Base-by-base conservation (phyloP, 305 asterid species). In the Nicotiana rustica region DNA sequence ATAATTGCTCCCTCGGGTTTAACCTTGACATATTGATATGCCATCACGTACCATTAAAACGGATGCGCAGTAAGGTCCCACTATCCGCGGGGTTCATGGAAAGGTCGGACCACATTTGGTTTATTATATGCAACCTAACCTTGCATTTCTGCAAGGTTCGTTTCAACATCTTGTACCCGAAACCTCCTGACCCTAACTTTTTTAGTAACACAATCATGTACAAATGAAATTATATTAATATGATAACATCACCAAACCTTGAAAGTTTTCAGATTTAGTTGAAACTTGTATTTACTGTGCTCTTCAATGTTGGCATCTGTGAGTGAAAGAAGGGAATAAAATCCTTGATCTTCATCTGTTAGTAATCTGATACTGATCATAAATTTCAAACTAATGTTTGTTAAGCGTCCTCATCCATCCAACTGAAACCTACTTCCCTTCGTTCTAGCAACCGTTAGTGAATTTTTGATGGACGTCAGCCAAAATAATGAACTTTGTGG, bases 311-410 rank as follows among this genome's bases (percentile, higher is more conserved):
- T 70, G 36, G 78, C 36, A 44, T 18, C 60, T 70, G 60, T 44
- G 78, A 44, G 19, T 70, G 57, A 69, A 38, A 38, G 5, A 0
- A n/a, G 77, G 18, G 60, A 70, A 70, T 31, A 69, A 44, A 70
- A 70, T 70, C 60, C 78, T 70, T 70, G 78, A 44, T 44, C 78
- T 70, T 44, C 60, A 44, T 19, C 35, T 70, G 36, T 49, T 57
- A 47, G 79, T 19, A 73, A 49, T 73, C 36, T 73, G 79, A 73
- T 21, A 49, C 38, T 1, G 41, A 49, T 73, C 19, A 0, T 13
- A 70, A 47, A 47, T 73, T 49, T 44, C 36, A 0, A 73, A 49
- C 62, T 21, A 47, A 21, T 47, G 21, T 47, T 44, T 19, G 38
- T 21, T 21, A 13, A 73, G 25, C 41, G 25, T 73, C 38, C 41